Percentiles rank a stretch among this genome's conserved stretches.
Evolutionary conservation across 2,329 filamentous ascomycete species (phyloP).

Genomic region (Aspergillus brunneoviolaceus): DNA sequence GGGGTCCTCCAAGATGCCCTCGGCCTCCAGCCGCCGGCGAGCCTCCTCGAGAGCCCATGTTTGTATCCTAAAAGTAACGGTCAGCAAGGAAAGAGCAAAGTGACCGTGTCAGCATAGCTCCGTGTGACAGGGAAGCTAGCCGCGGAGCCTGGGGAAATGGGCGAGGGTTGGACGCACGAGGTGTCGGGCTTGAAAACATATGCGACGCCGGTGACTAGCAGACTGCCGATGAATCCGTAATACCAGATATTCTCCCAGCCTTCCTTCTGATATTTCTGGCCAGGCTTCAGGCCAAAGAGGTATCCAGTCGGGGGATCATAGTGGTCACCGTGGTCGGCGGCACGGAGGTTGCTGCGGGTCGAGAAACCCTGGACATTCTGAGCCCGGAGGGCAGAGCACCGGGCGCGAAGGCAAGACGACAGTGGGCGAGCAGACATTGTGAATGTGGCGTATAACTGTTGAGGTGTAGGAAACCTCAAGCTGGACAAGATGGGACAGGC

Average conservation of each 20-base stretch:
- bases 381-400: slow-evolving; percentile 37
- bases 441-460: slow-evolving; percentile 20
- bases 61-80: slow-evolving; percentile 71
- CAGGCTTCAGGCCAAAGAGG: slow-evolving; percentile 91
- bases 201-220: slow-evolving; percentile 71
- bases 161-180: slow-evolving; percentile 66
- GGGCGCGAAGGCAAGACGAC: slow-evolving; percentile 41
- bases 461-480: slow-evolving; percentile 7
- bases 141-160: neutral
- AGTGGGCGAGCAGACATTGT: slow-evolving; percentile 42
- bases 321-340: slow-evolving; percentile 65
- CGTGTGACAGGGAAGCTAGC: neutral
- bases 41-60: slow-evolving; percentile 99
- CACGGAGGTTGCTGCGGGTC: slow-evolving; percentile 39
- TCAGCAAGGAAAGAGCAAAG: slow-evolving; percentile 20
- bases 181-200: slow-evolving; percentile 98
- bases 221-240: slow-evolving; percentile 78
- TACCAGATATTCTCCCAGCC: slow-evolving; percentile 90
- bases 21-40: slow-evolving; percentile 87
- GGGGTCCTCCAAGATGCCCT: slow-evolving; percentile 87
- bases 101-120: neutral
- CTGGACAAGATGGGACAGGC: slow-evolving; percentile 18
- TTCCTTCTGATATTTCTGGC: slow-evolving; percentile 93
- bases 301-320: slow-evolving; percentile 90
- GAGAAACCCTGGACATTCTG: slow-evolving; percentile 42